These are phyloP conservation scores for Cyphellophora europaea DNA, from an alignment of 2,329 filamentous ascomycete species.

Conservation along the genomic window DNA sequence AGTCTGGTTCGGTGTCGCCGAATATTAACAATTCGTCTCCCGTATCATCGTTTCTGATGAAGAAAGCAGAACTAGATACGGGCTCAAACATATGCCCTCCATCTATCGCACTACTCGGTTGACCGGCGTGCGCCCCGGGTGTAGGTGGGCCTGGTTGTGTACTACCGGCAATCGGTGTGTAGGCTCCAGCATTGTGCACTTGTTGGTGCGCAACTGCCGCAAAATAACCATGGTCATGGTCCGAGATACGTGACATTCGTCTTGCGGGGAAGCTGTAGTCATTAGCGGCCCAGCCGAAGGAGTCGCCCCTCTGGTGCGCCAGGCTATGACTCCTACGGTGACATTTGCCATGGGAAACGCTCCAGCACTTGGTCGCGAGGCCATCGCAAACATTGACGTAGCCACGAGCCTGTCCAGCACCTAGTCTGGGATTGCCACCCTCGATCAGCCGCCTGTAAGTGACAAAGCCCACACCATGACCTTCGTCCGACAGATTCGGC, in stretches of 20 bases:
- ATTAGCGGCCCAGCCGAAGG: slow-evolving; percentile 33
- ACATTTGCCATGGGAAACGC: slow-evolving; percentile 83
- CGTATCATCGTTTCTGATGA: slow-evolving; percentile 67
- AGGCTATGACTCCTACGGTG: slow-evolving; percentile 54
- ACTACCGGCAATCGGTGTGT: slow-evolving; percentile 3
- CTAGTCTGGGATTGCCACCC: slow-evolving; percentile 75
- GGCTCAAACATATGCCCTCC: slow-evolving; percentile 31
- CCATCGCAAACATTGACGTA: slow-evolving; percentile 86
- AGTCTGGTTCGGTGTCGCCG: slow-evolving; percentile 90
- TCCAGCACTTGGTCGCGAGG: slow-evolving; percentile 77
- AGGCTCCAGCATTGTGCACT: slow-evolving; percentile 7
- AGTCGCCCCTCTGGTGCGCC: slow-evolving; percentile 51
- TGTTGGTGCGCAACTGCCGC: slow-evolving; percentile 16
- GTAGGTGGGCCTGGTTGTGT: slow-evolving; percentile 10
- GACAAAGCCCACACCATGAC: slow-evolving; percentile 83
- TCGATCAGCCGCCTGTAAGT: slow-evolving; percentile 84
- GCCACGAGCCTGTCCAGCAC: slow-evolving; percentile 67
- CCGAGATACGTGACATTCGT: slow-evolving; percentile 18
- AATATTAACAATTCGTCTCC: slow-evolving; percentile 81
- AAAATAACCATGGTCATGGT: slow-evolving; percentile 16
- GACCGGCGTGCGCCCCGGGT: slow-evolving; percentile 12
- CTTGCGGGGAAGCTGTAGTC: slow-evolving; percentile 36
- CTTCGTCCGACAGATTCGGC: slow-evolving; percentile 95
- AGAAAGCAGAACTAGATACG: slow-evolving; percentile 79
- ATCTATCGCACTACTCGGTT: slow-evolving; percentile 13